phyloP scores from a whole-genome alignment of 129 eudicot species.

The Artemisia tridentata region DNA sequence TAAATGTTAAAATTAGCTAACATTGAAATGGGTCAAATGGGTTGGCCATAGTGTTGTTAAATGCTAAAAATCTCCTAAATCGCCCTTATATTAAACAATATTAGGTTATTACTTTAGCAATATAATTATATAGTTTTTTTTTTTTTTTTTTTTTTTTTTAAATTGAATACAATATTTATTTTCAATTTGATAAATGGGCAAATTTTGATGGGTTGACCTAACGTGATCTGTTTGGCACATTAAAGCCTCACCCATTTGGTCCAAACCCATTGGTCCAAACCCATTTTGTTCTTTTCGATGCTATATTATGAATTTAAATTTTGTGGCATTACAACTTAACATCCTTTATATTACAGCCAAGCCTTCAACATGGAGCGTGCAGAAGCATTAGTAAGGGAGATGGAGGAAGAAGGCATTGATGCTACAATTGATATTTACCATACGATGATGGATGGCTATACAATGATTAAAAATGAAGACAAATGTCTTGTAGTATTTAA shows the following conservation, averaged over 20 bases:
- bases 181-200: background rate
- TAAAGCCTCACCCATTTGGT: background rate
- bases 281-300: background rate
- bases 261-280: slow-evolving; percentile 6
- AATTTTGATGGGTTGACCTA: background rate
- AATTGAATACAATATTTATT: background rate
- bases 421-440: slow-evolving; percentile 87
- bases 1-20: background rate
- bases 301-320: background rate
- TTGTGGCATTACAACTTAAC: slow-evolving; percentile 7
- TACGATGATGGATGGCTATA: slow-evolving; percentile 98
- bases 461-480: slow-evolving; percentile 76
- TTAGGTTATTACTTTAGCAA: background rate
- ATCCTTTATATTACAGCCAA: slow-evolving; percentile 46
- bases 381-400: slow-evolving; percentile 89
- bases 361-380: slow-evolving; percentile 73
- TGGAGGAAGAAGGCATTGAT: slow-evolving; percentile 98
- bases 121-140: background rate
- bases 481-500: slow-evolving; percentile 81
- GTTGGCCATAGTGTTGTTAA: background rate
- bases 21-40: background rate
- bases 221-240: too few species aligned
- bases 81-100: slow-evolving; percentile 11
- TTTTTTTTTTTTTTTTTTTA: too few species aligned
- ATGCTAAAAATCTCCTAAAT: background rate